Conservation (phyloP, 352 stramenopile species). For the Thalassiosira delicatula region DNA sequence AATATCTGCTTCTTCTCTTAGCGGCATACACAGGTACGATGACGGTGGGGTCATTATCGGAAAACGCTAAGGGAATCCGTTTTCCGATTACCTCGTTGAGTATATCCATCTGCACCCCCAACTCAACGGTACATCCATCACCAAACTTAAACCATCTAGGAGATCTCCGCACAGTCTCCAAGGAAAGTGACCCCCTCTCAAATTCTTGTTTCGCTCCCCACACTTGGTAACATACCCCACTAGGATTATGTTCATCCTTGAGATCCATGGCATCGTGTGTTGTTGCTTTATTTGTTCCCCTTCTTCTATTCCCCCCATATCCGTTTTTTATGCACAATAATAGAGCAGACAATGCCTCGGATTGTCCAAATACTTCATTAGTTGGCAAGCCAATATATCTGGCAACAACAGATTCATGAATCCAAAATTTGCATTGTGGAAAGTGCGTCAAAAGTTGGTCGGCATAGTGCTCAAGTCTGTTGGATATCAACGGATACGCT, state of each 20-base stretch:
- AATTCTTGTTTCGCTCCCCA: not conserved
- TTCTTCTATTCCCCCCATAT: not conserved
- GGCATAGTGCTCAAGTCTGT: not conserved
- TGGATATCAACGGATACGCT: not conserved
- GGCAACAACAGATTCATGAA: not conserved
- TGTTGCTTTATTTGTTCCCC: not conserved
- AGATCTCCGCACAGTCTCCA: not conserved
- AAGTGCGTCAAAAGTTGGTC: not conserved
- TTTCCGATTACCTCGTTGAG: not conserved
- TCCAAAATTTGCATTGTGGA: not conserved
- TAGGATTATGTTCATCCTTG: not conserved
- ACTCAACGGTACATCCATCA: not conserved
- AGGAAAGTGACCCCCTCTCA: not conserved
- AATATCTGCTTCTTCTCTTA: not conserved
- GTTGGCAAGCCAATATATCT: not conserved
- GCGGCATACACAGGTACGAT: not conserved
- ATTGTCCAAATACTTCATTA: not conserved
- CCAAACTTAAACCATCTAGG: not conserved
- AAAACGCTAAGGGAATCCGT: not conserved
- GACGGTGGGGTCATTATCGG: not conserved
- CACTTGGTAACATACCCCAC: not conserved
- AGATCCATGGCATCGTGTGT: not conserved
- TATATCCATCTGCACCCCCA: not conserved
- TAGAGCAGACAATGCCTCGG: not conserved
- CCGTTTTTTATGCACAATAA: not conserved